phyloP scores from a whole-genome alignment of 2,329 filamentous ascomycete genomes.

The Teratosphaeria zuluensis region DNA sequence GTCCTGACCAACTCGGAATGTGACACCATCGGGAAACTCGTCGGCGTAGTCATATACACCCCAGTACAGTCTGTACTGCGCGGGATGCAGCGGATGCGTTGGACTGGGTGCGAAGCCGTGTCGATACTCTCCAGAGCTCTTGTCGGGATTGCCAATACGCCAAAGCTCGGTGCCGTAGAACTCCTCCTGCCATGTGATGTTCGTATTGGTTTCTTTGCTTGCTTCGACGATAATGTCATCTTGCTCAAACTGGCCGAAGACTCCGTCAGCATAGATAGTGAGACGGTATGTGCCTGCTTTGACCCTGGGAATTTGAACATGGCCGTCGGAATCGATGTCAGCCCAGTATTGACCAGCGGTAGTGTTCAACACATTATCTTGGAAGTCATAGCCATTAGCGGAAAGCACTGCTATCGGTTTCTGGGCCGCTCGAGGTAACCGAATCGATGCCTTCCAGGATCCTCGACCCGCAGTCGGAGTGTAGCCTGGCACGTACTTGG shows the following conservation, averaged over 20 bases:
- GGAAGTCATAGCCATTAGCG: slow-evolving; percentile 43
- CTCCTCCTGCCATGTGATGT: slow-evolving; percentile 45
- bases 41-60: slow-evolving; percentile 48
- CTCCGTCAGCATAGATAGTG: slow-evolving; percentile 52
- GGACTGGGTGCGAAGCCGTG: slow-evolving; percentile 46
- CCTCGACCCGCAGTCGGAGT: slow-evolving; percentile 44
- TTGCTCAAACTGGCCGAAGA: slow-evolving; percentile 51
- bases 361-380: slow-evolving; percentile 48
- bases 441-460: slow-evolving; percentile 41
- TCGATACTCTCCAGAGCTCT: slow-evolving; percentile 50
- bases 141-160: slow-evolving; percentile 54
- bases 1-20: slow-evolving; percentile 47
- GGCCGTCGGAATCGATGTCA: slow-evolving; percentile 31
- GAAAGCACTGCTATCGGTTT: slow-evolving; percentile 49
- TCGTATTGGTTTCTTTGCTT: slow-evolving; percentile 30
- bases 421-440: slow-evolving; percentile 43
- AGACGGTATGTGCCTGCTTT: slow-evolving; percentile 51
- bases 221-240: slow-evolving; percentile 41
- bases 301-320: slow-evolving; percentile 40
- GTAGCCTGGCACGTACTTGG: slow-evolving; percentile 50
- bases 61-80: slow-evolving; percentile 55
- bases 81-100: slow-evolving; percentile 41
- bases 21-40: slow-evolving; percentile 51
- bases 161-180: slow-evolving; percentile 50
- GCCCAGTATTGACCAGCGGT: slow-evolving; percentile 56